A percentile compares a stretch with the other conserved stretches of the same genome.
phyloP scores from a whole-genome alignment of 2,329 filamentous ascomycete species.

The Aspergillus sp. region DNA sequence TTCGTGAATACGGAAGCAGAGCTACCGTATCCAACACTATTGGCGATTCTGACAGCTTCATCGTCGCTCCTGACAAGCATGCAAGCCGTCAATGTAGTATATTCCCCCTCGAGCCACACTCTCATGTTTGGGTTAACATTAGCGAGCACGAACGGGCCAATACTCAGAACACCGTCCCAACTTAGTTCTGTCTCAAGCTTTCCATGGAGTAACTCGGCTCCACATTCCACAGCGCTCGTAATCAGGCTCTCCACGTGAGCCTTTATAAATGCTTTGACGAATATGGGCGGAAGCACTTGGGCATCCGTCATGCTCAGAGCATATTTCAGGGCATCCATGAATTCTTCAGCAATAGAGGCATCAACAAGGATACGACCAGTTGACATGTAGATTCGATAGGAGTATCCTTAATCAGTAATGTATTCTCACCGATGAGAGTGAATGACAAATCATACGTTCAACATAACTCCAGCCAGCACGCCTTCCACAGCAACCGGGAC shows the following conservation, averaged over 20 bases:
- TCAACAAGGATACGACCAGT: constrained; percentile 74
- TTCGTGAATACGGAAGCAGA: constrained; percentile 70
- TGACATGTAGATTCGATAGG: constrained; percentile 80
- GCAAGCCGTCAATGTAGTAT: constrained; percentile 70
- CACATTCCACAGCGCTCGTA: constrained; percentile 29
- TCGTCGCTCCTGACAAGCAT: constrained; percentile 61
- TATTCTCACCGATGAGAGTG: not conserved
- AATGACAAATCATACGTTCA: constrained; percentile 28
- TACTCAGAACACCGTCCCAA: constrained; percentile 32
- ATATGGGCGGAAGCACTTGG: constrained; percentile 34
- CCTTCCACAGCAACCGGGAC: constrained; percentile 59
- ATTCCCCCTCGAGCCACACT: constrained; percentile 71
- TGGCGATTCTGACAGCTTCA: constrained; percentile 71
- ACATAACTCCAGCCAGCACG: constrained; percentile 35
- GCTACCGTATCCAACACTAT: constrained; percentile 77
- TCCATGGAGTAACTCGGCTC: constrained; percentile 35
- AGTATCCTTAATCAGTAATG: constrained; percentile 24
- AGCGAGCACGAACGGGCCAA: constrained; percentile 67
- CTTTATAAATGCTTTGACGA: constrained; percentile 49
- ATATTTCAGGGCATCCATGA: constrained; percentile 51
- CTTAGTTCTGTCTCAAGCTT: constrained; percentile 12
- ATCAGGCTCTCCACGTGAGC: constrained; percentile 43
- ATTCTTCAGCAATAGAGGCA: constrained; percentile 53
- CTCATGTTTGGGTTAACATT: constrained; percentile 70
- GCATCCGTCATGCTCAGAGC: constrained; percentile 40